phyloP scores from a whole-genome alignment of 176 grass and related monocot species.

The Pontederia crassipes region DNA sequence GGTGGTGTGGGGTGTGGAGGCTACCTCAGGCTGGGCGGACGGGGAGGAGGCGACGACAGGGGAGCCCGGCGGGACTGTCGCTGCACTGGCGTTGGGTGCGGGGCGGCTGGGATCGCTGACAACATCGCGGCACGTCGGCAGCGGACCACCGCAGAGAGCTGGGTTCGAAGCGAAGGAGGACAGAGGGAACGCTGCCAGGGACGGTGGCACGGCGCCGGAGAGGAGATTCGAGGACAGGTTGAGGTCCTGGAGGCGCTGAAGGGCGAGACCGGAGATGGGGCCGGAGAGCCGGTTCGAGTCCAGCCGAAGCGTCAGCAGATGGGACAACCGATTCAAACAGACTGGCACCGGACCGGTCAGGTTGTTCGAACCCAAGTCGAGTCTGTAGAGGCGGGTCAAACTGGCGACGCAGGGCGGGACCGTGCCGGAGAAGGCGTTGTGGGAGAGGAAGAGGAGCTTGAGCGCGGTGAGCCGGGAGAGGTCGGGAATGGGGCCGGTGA shows the following conservation, averaged over 20 bases:
- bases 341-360: constrained; percentile 27
- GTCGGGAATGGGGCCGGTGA: constrained; percentile 54
- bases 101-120: constrained; percentile 3
- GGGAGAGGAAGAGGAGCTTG: constrained; percentile 75
- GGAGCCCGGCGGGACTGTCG: constrained; percentile 24
- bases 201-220: not conserved
- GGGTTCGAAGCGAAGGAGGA: not conserved
- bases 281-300: constrained; percentile 4
- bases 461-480: constrained; percentile 48
- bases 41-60: constrained; percentile 45
- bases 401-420: constrained; percentile 36
- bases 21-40: constrained; percentile 26
- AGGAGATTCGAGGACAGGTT: not conserved
- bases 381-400: constrained; percentile 55
- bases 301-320: constrained; percentile 1
- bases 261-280: constrained; percentile 1
- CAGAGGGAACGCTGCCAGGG: not conserved
- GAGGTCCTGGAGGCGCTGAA: constrained; percentile 1
- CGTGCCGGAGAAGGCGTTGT: constrained; percentile 43
- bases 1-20: not conserved
- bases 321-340: not conserved
- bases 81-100: not conserved
- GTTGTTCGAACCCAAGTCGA: constrained; percentile 63
- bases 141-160: not conserved
- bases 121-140: not conserved